Evolutionary conservation across 352 stramenopile species (phyloP).

Genomic region (Pythium coloratum): DNA sequence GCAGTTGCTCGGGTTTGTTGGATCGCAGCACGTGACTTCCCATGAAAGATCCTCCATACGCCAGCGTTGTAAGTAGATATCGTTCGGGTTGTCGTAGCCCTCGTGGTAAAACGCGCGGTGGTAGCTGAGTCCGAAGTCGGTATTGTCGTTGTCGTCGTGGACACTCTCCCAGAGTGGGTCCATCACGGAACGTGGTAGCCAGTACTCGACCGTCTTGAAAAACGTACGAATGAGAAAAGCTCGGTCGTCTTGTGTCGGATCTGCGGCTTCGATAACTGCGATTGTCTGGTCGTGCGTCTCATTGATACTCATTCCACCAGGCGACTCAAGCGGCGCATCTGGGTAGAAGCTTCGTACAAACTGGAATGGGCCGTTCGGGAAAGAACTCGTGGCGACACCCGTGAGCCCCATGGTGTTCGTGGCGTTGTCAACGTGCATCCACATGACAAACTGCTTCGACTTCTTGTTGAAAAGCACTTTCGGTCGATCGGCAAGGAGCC

Average conservation of each 20-base stretch:
- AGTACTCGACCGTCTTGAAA: constrained; percentile 95
- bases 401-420: constrained; percentile 87
- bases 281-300: constrained; percentile 95
- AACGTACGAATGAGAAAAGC: constrained; percentile 94
- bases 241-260: constrained; percentile 23
- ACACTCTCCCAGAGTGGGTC: constrained; percentile 97
- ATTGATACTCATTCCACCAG: constrained; percentile 83
- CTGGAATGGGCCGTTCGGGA: constrained; percentile 91
- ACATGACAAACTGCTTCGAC: constrained; percentile 94
- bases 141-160: constrained; percentile 59
- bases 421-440: constrained; percentile 93
- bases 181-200: constrained; percentile 94
- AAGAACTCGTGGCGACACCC: constrained; percentile 87
- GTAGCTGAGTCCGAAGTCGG: constrained; percentile 95
- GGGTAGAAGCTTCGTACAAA: constrained; percentile 93
- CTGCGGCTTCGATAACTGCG: constrained; percentile 29
- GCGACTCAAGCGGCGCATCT: constrained; percentile 80
- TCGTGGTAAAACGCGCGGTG: constrained; percentile 93
- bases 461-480: constrained; percentile 92
- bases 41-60: constrained; percentile 93
- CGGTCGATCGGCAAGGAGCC: constrained; percentile 79
- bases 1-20: constrained; percentile 56
- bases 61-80: constrained; percentile 97
- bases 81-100: constrained; percentile 96
- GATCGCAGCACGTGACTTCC: constrained; percentile 88